A percentile compares a stretch with the other conserved stretches of the same genome.
Conservation (phyloP, 768 basidiomycete species). For the Termitomyces sp. region DNA sequence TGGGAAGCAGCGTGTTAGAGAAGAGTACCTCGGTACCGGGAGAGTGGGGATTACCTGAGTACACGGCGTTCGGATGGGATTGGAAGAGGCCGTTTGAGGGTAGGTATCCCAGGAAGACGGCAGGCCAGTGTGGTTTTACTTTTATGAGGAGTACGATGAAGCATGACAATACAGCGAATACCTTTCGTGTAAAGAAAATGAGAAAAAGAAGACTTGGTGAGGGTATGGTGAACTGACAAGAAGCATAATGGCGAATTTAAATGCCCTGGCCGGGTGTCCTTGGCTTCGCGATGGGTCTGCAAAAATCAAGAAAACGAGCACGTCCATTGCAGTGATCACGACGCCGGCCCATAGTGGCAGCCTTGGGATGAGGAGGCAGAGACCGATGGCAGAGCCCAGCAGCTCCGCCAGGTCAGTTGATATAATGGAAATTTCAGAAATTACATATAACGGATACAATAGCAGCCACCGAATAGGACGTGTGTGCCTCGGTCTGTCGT, state of each 20-base stretch:
- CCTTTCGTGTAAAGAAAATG: conserved; percentile 26
- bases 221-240: conserved; percentile 39
- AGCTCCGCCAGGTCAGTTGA: conserved; percentile 72
- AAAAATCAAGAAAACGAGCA: conserved; percentile 56
- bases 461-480: conserved; percentile 41
- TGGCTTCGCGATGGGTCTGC: conserved; percentile 54
- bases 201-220: background rate
- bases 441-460: conserved; percentile 53
- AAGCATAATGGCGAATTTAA: conserved; percentile 52
- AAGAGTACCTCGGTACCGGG: conserved; percentile 1
- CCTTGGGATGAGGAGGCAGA: conserved; percentile 57
- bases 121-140: conserved; percentile 60
- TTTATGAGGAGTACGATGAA: conserved; percentile 65
- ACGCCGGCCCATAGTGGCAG: conserved; percentile 58
- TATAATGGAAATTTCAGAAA: conserved; percentile 59
- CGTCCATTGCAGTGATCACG: conserved; percentile 54
- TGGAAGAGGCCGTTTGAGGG: conserved; percentile 52
- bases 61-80: conserved; percentile 44
- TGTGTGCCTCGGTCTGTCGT: conserved; percentile 48
- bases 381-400: conserved; percentile 66
- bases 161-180: conserved; percentile 59
- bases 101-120: conserved; percentile 66
- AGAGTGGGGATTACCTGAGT: conserved; percentile 35
- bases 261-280: conserved; percentile 52
- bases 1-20: conserved; percentile 17